Percentiles rank a stretch among this genome's conserved stretches.
Conservation (phyloP, 2,329 filamentous ascomycete species). For the Chaetomium globosum region DNA sequence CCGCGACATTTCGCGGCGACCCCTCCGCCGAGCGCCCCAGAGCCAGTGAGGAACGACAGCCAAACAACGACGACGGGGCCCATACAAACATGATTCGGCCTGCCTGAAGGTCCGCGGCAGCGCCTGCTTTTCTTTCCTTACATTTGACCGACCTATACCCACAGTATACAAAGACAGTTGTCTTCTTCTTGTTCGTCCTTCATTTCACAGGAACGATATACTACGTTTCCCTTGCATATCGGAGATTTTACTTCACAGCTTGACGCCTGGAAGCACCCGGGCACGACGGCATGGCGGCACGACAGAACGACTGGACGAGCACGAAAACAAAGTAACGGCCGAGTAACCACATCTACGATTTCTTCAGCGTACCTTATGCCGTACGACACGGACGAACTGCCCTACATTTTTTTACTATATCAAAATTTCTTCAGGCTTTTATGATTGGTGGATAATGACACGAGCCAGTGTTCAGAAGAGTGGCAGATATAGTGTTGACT, state of each 20-base stretch:
- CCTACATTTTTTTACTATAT: not conserved
- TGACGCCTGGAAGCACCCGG: not conserved
- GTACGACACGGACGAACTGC: conserved; percentile 25
- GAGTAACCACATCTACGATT: not conserved
- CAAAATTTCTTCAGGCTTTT: too few relatives aligned
- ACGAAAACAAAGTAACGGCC: conserved; percentile 16
- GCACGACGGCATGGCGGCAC: conserved; percentile 19
- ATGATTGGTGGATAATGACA: too few relatives aligned
- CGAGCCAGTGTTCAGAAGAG: too few relatives aligned
- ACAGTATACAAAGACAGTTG: conserved; percentile 1
- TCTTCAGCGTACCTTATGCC: conserved; percentile 21
- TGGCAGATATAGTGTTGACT: too few relatives aligned
- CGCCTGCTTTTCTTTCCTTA: not conserved
- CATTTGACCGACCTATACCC: not conserved
- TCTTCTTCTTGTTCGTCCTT: not conserved
- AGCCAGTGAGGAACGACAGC: conserved; percentile 18
- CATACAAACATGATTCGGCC: conserved; percentile 11
- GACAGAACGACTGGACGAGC: conserved; percentile 14
- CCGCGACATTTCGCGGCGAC: conserved; percentile 16
- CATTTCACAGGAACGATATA: conserved; percentile 3
- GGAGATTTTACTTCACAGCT: not conserved
- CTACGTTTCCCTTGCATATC: not conserved
- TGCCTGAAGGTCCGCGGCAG: not conserved
- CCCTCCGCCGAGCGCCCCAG: conserved; percentile 18
- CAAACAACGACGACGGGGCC: conserved; percentile 12